Conservation (phyloP, 176 grass and related monocot species). For the Triticum dicoccoides region DNA sequence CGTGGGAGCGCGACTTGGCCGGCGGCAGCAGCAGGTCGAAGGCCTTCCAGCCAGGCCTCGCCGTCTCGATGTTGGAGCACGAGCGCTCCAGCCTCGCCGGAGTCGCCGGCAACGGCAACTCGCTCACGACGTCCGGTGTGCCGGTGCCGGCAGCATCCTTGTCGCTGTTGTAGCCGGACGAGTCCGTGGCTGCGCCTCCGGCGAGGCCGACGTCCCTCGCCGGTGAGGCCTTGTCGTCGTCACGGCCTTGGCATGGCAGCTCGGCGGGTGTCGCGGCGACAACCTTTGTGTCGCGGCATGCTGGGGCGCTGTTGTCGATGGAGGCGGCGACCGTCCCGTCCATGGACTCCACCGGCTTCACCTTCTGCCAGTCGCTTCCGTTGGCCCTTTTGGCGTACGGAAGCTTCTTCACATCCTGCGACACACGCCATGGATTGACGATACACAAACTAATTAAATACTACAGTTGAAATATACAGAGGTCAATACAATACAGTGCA, state of each 20-base stretch:
- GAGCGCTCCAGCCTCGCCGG: constrained; percentile 60
- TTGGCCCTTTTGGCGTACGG: constrained; percentile 33
- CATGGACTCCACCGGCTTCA: constrained; percentile 70
- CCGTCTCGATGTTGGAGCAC: constrained; percentile 94
- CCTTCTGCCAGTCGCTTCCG: constrained; percentile 43
- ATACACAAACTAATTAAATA: background rate
- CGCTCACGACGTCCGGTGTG: constrained; percentile 28
- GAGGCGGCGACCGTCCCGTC: background rate
- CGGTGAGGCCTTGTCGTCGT: background rate
- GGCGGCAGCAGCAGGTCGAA: constrained; percentile 20
- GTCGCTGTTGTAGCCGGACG: constrained; percentile 15
- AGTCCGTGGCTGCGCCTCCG: background rate
- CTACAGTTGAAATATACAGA: background rate
- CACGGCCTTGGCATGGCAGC: constrained; percentile 27
- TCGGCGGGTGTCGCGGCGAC: background rate
- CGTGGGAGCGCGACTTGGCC: constrained; percentile 59
- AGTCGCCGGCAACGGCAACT: constrained; percentile 20
- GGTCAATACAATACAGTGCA: background rate
- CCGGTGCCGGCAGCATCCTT: constrained; percentile 7
- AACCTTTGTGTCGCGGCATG: background rate
- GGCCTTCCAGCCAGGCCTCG: constrained; percentile 28
- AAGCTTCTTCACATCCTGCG: constrained; percentile 41
- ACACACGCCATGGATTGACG: background rate
- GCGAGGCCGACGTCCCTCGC: background rate
- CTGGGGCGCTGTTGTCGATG: background rate